These are phyloP conservation scores for Irpex lacteus DNA, from an alignment of 1,284 basidiomycete species.

Conservation along the genomic window DNA sequence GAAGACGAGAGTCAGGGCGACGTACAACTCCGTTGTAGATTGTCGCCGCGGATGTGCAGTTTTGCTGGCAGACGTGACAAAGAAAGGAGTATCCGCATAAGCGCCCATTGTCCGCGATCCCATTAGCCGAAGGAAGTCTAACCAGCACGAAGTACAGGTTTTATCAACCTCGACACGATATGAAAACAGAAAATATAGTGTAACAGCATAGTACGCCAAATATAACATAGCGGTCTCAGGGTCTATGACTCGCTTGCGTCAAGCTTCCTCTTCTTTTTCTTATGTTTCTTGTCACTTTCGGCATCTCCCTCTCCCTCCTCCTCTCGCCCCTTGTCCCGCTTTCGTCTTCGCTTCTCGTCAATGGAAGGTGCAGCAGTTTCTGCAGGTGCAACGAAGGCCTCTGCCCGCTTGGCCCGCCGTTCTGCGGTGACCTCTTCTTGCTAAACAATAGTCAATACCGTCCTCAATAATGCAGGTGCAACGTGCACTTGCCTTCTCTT, in stretches of 20 bases:
- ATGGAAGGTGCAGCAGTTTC: constrained; percentile 72
- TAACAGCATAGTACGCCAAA: background rate
- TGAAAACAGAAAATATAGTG: background rate
- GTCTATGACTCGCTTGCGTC: constrained; percentile 14
- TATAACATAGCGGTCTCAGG: background rate
- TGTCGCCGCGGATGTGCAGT: background rate
- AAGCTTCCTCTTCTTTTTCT: constrained; percentile 29
- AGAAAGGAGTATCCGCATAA: background rate
- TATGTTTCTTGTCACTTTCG: constrained; percentile 23
- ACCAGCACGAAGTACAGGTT: background rate
- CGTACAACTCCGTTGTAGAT: background rate
- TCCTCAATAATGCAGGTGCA: background rate
- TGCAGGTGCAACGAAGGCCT: constrained; percentile 79
- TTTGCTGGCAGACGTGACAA: background rate
- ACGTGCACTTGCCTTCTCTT: constrained; percentile 54
- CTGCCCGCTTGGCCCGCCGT: constrained; percentile 74
- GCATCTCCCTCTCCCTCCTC: constrained; percentile 18
- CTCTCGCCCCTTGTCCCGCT: constrained; percentile 35
- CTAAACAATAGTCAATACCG: constrained; percentile 34
- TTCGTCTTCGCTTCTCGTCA: constrained; percentile 70
- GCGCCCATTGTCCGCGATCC: background rate
- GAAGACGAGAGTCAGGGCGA: background rate
- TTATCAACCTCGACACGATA: background rate
- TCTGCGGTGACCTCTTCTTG: constrained; percentile 74
- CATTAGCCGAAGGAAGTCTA: background rate